Base-by-base conservation (phyloP, 495 filamentous ascomycete genomes). In the Neurospora tetrasperma region DNA sequence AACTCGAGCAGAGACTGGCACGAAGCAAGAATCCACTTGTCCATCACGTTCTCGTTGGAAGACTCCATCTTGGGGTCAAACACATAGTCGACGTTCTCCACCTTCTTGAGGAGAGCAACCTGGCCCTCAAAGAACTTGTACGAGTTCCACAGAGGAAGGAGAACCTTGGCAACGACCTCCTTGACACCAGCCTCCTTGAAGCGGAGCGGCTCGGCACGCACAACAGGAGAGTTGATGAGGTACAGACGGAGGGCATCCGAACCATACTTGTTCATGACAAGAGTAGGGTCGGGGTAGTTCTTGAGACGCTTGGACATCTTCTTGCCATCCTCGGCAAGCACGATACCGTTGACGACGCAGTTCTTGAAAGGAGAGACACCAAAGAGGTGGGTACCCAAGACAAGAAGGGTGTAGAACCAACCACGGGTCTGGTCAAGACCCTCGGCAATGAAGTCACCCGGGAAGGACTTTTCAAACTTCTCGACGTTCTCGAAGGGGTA, bases 241-340 rank as follows among this genome's bases (percentile, higher is more conserved):
- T 98, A 98, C 7, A 99, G 86, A 71, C 96, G 90, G 40, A 99
- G 88, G 41, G 96, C 96, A 83, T 99, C 96, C 7, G 95, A 94
- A 31, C 96, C 96, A 77, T 97, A 97, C 72, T 90, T 90, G 68
- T 91, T 81, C 86, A 99, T 97, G 75, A 99, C 88, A 23, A 94
- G 79, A 42, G 83, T 83, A 12, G 96, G 96, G 78, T 98, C 96
- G 10, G 96, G 96, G 79, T 98, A 99, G 81, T 99, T 99, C 85
- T 98, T 96, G 46, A 97, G 85, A 48, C 96, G 89, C 85, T 99
- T 99, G 1, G 94, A 98, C 96, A 99, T 99, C 85, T 99, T 99
- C 85, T 97, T 98, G 70, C 96, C 96, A 77, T 98, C 94, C 80
- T 97, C 94, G 8, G 80, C 96, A 41, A 99, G 86, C 1, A 99